A percentile compares a stretch with the other conserved stretches of the same genome.
Conservation (phyloP, 1,284 basidiomycete species). For the Ganoderma resinaceum region DNA sequence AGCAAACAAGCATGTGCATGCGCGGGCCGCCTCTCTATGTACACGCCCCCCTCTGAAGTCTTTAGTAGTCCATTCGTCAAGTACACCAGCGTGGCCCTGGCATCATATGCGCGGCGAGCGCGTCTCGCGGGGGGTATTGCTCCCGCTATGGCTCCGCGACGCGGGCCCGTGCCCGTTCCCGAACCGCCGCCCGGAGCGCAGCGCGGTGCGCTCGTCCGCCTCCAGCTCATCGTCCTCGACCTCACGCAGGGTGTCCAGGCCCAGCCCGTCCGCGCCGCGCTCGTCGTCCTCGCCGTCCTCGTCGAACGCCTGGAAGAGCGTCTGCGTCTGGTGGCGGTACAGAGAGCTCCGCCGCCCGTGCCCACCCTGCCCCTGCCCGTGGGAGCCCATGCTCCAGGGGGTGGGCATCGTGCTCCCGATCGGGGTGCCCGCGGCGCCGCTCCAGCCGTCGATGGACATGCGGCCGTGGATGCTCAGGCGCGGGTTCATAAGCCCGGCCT, state of each 20-base stretch:
- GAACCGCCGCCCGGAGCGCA: conserved; percentile 35
- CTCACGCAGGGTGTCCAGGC: conserved; percentile 43
- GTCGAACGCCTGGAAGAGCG: conserved; percentile 72
- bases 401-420: conserved; percentile 43
- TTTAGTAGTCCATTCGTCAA: not conserved
- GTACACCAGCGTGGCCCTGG: not conserved
- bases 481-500: conserved; percentile 81
- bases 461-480: conserved; percentile 74
- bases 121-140: conserved; percentile 36
- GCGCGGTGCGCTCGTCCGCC: conserved; percentile 45
- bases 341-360: conserved; percentile 59
- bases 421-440: conserved; percentile 48
- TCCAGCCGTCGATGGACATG: conserved; percentile 76
- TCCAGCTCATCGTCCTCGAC: conserved; percentile 44
- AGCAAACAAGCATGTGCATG: not conserved
- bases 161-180: conserved; percentile 17
- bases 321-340: conserved; percentile 64
- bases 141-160: conserved; percentile 34
- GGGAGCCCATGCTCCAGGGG: not conserved
- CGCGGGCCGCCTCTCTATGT: not conserved
- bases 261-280: conserved; percentile 38
- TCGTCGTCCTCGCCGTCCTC: conserved; percentile 43
- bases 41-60: not conserved
- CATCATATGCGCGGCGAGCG: conserved; percentile 12
- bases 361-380: conserved; percentile 38